Evolutionary conservation across 2,329 filamentous ascomycete genomes (phyloP).

Genomic region (Rachicladosporium sp.): DNA sequence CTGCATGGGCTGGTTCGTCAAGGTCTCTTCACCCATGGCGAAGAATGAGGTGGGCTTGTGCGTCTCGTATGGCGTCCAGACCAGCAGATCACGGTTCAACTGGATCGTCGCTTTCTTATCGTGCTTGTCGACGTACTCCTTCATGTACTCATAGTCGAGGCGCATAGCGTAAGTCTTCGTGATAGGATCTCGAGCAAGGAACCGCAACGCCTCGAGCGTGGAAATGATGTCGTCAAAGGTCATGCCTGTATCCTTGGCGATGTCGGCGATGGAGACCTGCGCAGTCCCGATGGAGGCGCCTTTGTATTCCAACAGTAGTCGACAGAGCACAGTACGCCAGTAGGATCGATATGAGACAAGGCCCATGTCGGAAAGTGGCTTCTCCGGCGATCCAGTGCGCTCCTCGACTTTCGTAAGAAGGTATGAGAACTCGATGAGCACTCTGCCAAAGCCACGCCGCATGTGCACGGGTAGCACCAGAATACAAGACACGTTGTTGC

Average conservation of each 20-base stretch:
- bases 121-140: conserved; percentile 78
- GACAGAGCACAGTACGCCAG: conserved; percentile 81
- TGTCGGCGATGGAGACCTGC: conserved; percentile 43
- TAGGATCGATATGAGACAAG: conserved; percentile 95
- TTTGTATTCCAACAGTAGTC: conserved; percentile 59
- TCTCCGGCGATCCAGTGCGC: conserved; percentile 92
- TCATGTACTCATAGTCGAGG: conserved; percentile 74
- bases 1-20: conserved; percentile 41
- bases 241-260: conserved; percentile 86
- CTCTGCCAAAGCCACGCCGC: conserved; percentile 89
- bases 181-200: conserved; percentile 76
- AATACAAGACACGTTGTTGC: conserved; percentile 95
- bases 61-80: conserved; percentile 98
- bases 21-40: conserved; percentile 24
- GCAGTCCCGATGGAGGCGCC: conserved; percentile 15
- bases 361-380: conserved; percentile 95
- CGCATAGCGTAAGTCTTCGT: conserved; percentile 83
- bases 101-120: conserved; percentile 79
- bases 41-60: conserved; percentile 44
- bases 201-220: conserved; percentile 77
- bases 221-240: conserved; percentile 94
- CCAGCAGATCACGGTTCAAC: conserved; percentile 65
- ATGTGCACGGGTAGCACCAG: conserved; percentile 92
- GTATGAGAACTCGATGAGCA: conserved; percentile 97
- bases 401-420: conserved; percentile 83